Evolutionary conservation across 805 yeast species (phyloP).

Genomic region (Cyberlindnera veronae): DNA sequence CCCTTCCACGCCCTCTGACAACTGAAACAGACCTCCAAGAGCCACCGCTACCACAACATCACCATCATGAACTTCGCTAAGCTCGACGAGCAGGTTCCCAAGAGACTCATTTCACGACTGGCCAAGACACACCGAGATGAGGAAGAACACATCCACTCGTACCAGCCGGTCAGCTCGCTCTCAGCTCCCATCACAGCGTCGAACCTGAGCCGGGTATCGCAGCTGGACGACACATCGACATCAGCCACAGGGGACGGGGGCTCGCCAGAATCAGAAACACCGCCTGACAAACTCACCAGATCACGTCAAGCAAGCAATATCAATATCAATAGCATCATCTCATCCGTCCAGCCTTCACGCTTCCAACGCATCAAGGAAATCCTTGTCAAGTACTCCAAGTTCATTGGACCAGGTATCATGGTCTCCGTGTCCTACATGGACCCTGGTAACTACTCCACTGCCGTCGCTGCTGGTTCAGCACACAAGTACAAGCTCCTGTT

Average conservation of each 20-base stretch:
- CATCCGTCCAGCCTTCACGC: slow-evolving; percentile 1
- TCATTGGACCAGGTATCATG: slow-evolving; percentile 95
- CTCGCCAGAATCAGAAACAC: neutral
- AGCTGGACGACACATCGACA: neutral
- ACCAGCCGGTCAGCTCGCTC: slow-evolving; percentile 8
- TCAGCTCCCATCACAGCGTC: neutral
- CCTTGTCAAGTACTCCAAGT: slow-evolving; percentile 49
- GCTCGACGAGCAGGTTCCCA: slow-evolving; percentile 15
- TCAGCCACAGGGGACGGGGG: neutral
- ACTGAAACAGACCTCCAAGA: too few relatives aligned
- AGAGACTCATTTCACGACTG: slow-evolving; percentile 7
- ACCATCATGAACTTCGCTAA: slow-evolving; percentile 24
- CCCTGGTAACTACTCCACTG: slow-evolving; percentile 95
- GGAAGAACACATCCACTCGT: slow-evolving; percentile 10
- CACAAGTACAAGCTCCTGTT: slow-evolving; percentile 77
- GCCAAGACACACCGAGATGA: slow-evolving; percentile 3
- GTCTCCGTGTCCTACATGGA: slow-evolving; percentile 95
- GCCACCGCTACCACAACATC: too few relatives aligned
- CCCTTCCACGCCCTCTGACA: too few relatives aligned
- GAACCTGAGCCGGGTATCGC: neutral
- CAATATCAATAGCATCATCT: neutral
- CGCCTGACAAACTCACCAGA: too few relatives aligned
- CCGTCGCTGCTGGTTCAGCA: slow-evolving; percentile 90
- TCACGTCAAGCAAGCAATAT: neutral
- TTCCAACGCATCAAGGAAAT: slow-evolving; percentile 18